Evolutionary conservation across 306 rosid species (phyloP), one percentile per base, ranked within the genome.

Genomic region (Mimosa pudica): DNA sequence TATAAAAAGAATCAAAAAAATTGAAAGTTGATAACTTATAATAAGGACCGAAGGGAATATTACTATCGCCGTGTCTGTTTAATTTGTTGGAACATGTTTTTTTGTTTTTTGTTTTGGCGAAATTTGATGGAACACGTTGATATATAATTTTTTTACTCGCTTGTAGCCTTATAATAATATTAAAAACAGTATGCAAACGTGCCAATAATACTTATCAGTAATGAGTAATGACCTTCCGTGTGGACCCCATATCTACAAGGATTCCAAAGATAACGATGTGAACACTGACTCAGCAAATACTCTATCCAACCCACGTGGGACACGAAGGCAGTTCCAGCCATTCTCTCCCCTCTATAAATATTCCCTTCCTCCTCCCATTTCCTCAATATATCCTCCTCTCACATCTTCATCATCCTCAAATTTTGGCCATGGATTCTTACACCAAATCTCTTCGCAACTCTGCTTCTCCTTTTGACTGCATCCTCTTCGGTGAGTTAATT

Each of bases 401-500:
- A 24, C 58, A 8, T 68, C 73, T 68, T 44, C 36, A 2, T 18
- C 55, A 9, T 33, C 70, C 2, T 33, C 20, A 12, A 14, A 4
- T 35, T 16, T 7, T 11, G 1, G 74, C 55, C 57, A 69, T 69
- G 74, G 74, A 45, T 69, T 69, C 54, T 45, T 69, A 32, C 74
- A 42, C 36, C 74, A 69, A 69, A 4, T 69, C 17, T 1, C 2
- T 10, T 69, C 8, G 35, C 8, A 51, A 69, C 14, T 45, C 74
- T 42, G 74, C 38, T 69, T 44, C 74, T 69, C 54, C 74, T 69
- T 42, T 69, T n/a, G 55, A 69, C 18, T 69, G 74, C 74, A 44
- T 69, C 55, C 32, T 69, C 74, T 69, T 69, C 32, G 74, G 55
- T 69, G n/a, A 69, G 74, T 48, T 11, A 3, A 38, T 38, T 38